Conservation (phyloP, 148 eudicot genomes). For the Drosera capensis region DNA sequence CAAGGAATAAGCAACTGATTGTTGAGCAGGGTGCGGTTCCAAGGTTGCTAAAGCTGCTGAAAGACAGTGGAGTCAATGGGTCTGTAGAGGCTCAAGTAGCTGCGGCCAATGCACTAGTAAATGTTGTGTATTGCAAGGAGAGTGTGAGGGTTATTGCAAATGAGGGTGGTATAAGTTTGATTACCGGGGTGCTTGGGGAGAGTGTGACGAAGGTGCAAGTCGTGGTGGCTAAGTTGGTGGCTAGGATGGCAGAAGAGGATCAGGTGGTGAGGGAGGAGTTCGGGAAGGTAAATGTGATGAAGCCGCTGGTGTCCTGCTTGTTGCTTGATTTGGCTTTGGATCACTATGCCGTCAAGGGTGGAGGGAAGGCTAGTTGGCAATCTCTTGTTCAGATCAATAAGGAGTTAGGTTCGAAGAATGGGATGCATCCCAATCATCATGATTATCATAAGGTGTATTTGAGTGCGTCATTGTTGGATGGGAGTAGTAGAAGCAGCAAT, state of each 20-base stretch:
- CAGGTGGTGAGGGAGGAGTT: conserved; percentile 49
- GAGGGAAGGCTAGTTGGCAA: conserved; percentile 32
- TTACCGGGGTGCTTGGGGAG: conserved; percentile 40
- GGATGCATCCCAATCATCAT: neutral
- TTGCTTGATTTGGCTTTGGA: conserved; percentile 38
- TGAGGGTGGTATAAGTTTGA: conserved; percentile 28
- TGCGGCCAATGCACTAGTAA: conserved; percentile 35
- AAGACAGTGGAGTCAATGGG: conserved; percentile 49
- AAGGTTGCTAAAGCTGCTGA: conserved; percentile 42
- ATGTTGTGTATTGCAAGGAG: conserved; percentile 32
- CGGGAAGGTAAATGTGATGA: conserved; percentile 51
- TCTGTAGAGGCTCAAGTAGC: conserved; percentile 49
- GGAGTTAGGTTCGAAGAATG: conserved; percentile 27
- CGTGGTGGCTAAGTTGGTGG: conserved; percentile 41
- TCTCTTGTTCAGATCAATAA: conserved; percentile 46
- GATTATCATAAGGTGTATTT: too few species aligned
- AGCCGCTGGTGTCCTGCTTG: conserved; percentile 50
- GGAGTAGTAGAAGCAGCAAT: conserved; percentile 15
- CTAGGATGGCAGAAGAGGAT: conserved; percentile 47
- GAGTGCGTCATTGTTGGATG: conserved; percentile 19
- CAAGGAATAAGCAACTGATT: conserved; percentile 45
- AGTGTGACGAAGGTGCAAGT: conserved; percentile 43
- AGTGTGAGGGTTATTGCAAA: conserved; percentile 23
- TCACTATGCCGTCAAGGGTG: conserved; percentile 17
- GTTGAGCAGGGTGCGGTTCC: conserved; percentile 58